These are phyloP conservation scores for Entrophospora sp. DNA, from an alignment of 192 early-diverging fungal genomes.

Conservation along the genomic window DNA sequence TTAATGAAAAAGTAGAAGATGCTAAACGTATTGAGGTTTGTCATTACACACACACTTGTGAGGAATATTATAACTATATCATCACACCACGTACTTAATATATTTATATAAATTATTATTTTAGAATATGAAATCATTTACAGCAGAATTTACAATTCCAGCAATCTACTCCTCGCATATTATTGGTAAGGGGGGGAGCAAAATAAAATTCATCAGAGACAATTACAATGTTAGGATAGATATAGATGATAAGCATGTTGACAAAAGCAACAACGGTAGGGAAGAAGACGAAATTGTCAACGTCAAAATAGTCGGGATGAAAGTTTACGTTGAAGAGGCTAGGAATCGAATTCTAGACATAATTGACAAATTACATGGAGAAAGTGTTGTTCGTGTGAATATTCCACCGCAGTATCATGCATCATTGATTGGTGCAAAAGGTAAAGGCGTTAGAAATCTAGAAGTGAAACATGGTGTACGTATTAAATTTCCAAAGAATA, in stretches of 20 bases:
- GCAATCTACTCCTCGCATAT: slow-evolving; percentile 57
- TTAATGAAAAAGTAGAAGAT: slow-evolving; percentile 55
- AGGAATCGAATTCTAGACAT: slow-evolving; percentile 58
- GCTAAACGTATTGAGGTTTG: too few relatives aligned
- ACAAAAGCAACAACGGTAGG: slow-evolving; percentile 25
- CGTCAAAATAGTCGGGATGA: slow-evolving; percentile 75
- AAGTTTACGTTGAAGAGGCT: slow-evolving; percentile 62
- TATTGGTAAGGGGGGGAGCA: slow-evolving; percentile 85
- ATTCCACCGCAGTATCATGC: slow-evolving; percentile 61
- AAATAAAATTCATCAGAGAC: slow-evolving; percentile 68
- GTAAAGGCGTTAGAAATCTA: slow-evolving; percentile 59
- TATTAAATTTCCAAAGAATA: slow-evolving; percentile 59
- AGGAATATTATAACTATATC: not conserved
- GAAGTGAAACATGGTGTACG: slow-evolving; percentile 70
- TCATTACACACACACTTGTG: not conserved
- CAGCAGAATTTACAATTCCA: slow-evolving; percentile 64
- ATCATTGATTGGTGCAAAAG: slow-evolving; percentile 61
- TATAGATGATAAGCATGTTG: slow-evolving; percentile 42
- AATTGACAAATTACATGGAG: slow-evolving; percentile 60
- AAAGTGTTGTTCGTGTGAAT: slow-evolving; percentile 43
- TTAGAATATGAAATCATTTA: slow-evolving; percentile 60
- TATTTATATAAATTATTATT: too few relatives aligned
- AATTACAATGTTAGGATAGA: slow-evolving; percentile 69
- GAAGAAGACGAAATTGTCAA: slow-evolving; percentile 42
- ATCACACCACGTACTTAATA: not conserved